These are phyloP conservation scores for Niebla homalea DNA, from an alignment of 495 filamentous ascomycete species.

Conservation along the genomic window DNA sequence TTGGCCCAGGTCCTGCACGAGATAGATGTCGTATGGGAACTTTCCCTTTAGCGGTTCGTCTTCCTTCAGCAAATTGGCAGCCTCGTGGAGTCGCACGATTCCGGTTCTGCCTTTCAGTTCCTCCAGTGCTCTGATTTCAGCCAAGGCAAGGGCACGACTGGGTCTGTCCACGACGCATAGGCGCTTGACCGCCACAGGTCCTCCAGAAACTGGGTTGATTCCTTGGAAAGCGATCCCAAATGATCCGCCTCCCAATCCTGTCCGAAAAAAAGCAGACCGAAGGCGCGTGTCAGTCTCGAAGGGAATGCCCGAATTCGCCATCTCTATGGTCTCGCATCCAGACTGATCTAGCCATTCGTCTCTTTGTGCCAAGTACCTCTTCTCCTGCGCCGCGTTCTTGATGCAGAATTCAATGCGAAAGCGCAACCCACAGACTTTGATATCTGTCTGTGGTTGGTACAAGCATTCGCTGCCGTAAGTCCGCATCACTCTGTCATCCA, in stretches of 20 bases:
- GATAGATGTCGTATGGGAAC: background rate
- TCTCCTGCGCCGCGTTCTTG: background rate
- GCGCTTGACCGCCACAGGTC: background rate
- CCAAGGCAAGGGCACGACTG: background rate
- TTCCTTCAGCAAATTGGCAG: background rate
- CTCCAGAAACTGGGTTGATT: background rate
- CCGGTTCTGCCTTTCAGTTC: background rate
- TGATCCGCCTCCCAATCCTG: background rate
- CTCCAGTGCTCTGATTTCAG: background rate
- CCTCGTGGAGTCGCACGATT: background rate
- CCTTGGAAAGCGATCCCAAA: background rate
- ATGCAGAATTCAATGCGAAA: background rate
- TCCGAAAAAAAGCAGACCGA: background rate
- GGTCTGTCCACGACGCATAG: background rate
- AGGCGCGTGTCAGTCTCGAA: background rate
- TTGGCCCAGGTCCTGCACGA: slow-evolving; percentile 2
- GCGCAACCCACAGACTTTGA: background rate
- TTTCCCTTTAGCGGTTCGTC: background rate
- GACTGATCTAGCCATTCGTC: background rate
- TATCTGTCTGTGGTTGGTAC: background rate
- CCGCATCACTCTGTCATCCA: background rate
- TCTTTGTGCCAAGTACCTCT: background rate
- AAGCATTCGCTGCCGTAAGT: background rate
- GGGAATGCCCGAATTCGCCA: background rate
- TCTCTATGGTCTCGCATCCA: background rate